Base-by-base conservation (phyloP, 2,329 filamentous ascomycete species). In the Chrysosporium keratinophilum region DNA sequence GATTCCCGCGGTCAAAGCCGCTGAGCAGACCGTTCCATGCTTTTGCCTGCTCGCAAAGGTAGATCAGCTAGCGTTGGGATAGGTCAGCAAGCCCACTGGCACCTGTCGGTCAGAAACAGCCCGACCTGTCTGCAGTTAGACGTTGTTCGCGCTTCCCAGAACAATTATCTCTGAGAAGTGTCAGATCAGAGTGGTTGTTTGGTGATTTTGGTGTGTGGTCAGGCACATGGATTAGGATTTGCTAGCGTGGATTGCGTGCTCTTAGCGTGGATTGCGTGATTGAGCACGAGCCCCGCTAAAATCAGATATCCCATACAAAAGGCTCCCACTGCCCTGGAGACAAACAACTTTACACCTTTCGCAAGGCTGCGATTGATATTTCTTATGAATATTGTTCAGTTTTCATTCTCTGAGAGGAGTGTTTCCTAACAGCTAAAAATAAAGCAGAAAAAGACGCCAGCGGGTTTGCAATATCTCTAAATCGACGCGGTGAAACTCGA, bases 261-360 rank as follows among this genome's bases (percentile, higher is more conserved):
- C 43, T 48, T 54, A 54, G 51, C 51, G 45, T 20, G 51, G 44
- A 54, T 54, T 47, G 51, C 51, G 51, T 54, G 51, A 35, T 54
- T 37, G 19, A n/a, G 28, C n/a, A 17, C 11, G 19, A 31, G 28
- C 50, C 50, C 50, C 50, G 33, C 50, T 33, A 39, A 40, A 52
- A 40, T 37, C 6, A 7, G 42, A 11, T 33, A 31, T 40, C 35
- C n/a, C 11, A 52, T 45, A 39, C 41, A 46, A 52, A 52, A 46
- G 42, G 33, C 34, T 14, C 33, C 42, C n/a, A 15, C 12, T 5
- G 40, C 41, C 43, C 20, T 46, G 40, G 11, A 28, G 15, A 28
- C 17, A 51, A 9, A n/a, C 11, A 34, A 34, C 15, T 15, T 33
- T 39, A 40, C 41, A 40, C 33, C 19, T 40, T 46, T 19, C 14